Base-by-base conservation (phyloP, 177 flowering plant genomes). In the Vitis hybrid region DNA sequence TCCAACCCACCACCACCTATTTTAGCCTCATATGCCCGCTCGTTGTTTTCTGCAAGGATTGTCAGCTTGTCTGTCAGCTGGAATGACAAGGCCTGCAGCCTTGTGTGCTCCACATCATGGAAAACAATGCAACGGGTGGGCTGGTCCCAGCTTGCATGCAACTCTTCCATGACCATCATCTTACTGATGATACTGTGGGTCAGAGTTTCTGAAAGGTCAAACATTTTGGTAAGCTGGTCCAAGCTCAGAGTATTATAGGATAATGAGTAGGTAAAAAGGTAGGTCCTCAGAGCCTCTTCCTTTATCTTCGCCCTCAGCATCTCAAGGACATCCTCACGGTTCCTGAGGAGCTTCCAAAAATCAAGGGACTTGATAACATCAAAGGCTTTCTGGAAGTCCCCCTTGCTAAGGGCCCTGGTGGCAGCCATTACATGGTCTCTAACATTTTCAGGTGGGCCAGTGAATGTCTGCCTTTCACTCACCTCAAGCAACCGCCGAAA, bases 351-450 rank as follows among this genome's bases (percentile, higher is more conserved):
- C 82, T 83, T 90, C 98, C 99, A 95, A 3, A 80, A 81, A 71
- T 91, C 95, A 67, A 95, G 94, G 18, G 96, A 89, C 13, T 74
- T 77, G 62, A 90, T 83, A 24, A 89, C 85, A 55, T 86, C 85
- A 73, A 87, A 91, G 9, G 96, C 83, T 78, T 83, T 90, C 59
- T 82, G 83, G 68, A 79, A 87, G 64, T 93, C 94, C 27, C 99
- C 98, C 74, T 87, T 86, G 69, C 65, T 81, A 10, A 93, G 91
- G 48, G 96, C 92, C 72, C 99, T 78, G 2, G 93, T 89, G 18
- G 99, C 94, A 61, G 97, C 94, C 96, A 91, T 89, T 10, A 89
- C 86, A 74, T 95, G 99, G 68, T 95, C 98, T 51, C 96, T 76
- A 35, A 95, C 97, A 80, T 88, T 95, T 63, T 95, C 98, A 8